phyloP scores from a whole-genome alignment of 257 asterid species.

The Henckelia pumila region DNA sequence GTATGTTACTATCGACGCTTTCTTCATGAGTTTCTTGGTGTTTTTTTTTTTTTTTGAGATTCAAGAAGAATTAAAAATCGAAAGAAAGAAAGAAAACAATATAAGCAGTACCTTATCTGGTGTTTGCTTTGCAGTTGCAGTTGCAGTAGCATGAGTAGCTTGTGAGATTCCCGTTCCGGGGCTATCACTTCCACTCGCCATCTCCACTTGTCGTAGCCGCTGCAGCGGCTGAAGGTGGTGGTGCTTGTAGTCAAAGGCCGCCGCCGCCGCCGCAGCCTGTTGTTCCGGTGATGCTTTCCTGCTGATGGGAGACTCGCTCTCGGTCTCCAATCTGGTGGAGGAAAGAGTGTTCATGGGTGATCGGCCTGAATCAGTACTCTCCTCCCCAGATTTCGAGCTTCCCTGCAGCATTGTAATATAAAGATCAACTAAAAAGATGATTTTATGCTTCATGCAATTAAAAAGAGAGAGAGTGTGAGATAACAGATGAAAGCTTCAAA shows the following conservation, averaged over 20 bases:
- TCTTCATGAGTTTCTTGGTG: slow-evolving; percentile 37
- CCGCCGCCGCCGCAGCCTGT: slow-evolving; percentile 22
- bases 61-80: not conserved
- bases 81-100: not conserved
- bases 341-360: slow-evolving; percentile 58
- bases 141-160: slow-evolving; percentile 37
- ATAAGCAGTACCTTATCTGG: slow-evolving; percentile 51
- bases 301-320: slow-evolving; percentile 73
- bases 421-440: not conserved
- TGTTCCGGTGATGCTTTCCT: slow-evolving; percentile 36
- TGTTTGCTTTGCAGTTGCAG: slow-evolving; percentile 38
- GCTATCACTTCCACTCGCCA: slow-evolving; percentile 45
- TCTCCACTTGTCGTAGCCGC: slow-evolving; percentile 35
- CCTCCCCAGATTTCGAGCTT: slow-evolving; percentile 82
- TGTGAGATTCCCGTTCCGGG: slow-evolving; percentile 36
- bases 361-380: slow-evolving; percentile 61
- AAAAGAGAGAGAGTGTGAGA: not conserved
- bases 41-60: slow-evolving; percentile 20
- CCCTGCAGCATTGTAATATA: slow-evolving; percentile 41
- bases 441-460: not conserved
- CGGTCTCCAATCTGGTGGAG: slow-evolving; percentile 47
- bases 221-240: slow-evolving; percentile 42
- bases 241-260: slow-evolving; percentile 23
- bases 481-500: slow-evolving; percentile 7
- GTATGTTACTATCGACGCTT: slow-evolving; percentile 22